phyloP scores from a whole-genome alignment of 2,329 filamentous ascomycete genomes.

The Sporothrix schenckii region DNA sequence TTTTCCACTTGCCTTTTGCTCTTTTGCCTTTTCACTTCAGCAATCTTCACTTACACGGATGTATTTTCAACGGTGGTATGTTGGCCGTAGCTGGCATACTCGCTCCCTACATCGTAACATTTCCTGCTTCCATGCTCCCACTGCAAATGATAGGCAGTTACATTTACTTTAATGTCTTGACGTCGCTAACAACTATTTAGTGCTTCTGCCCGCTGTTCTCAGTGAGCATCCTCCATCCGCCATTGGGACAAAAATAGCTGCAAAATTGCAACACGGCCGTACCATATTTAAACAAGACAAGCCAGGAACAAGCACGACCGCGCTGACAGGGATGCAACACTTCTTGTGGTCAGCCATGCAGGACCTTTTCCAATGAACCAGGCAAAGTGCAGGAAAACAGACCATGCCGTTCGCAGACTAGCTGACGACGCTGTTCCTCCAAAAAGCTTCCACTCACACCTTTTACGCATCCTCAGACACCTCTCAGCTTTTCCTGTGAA shows the following conservation, averaged over 20 bases:
- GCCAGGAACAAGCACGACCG: background rate
- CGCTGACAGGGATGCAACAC: constrained; percentile 8
- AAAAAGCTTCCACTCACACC: background rate
- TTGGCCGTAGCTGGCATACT: background rate
- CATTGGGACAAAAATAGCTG: constrained; percentile 19
- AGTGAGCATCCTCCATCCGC: background rate
- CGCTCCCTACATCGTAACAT: background rate
- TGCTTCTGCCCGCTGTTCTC: background rate
- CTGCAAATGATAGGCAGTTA: background rate
- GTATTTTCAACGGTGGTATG: background rate
- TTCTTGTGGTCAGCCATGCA: background rate
- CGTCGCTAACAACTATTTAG: background rate
- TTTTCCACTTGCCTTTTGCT: constrained; percentile 17
- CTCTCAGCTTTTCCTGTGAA: too few species aligned
- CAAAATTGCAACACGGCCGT: constrained; percentile 21
- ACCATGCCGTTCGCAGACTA: constrained; percentile 11
- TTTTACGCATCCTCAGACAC: constrained; percentile 1
- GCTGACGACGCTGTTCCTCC: background rate
- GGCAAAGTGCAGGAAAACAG: background rate
- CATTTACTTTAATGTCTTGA: background rate
- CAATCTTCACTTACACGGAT: constrained; percentile 2
- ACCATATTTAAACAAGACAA: constrained; percentile 6
- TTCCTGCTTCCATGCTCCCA: constrained; percentile 4
- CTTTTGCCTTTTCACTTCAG: background rate
- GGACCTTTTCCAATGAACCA: background rate